A percentile compares a stretch with the other conserved stretches of the same genome.
These are phyloP conservation scores for Clathrospora elynae DNA, from an alignment of 2,329 filamentous ascomycete genomes.

Conservation along the genomic window DNA sequence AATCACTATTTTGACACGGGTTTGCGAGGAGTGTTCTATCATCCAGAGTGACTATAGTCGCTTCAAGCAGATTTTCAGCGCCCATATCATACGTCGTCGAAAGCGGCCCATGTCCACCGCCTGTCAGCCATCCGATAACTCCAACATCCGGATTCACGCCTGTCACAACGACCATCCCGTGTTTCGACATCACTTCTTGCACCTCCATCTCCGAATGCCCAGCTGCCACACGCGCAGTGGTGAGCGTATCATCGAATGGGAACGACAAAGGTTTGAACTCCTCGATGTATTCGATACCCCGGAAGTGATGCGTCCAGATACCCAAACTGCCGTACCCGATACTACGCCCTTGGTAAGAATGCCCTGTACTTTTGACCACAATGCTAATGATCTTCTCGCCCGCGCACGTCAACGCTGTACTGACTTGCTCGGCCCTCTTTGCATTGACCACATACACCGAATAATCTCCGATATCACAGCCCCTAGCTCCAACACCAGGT, in stretches of 20 bases:
- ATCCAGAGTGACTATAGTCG: slow-evolving; percentile 41
- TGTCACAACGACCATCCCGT: slow-evolving; percentile 24
- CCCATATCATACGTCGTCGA: slow-evolving; percentile 47
- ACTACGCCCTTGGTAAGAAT: slow-evolving; percentile 33
- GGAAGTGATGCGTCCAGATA: slow-evolving; percentile 41
- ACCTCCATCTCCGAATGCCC: slow-evolving; percentile 28
- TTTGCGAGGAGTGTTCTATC: slow-evolving; percentile 24
- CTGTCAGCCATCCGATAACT: slow-evolving; percentile 48
- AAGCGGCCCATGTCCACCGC: slow-evolving; percentile 48
- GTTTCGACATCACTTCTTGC: slow-evolving; percentile 20
- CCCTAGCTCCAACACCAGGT: slow-evolving; percentile 22
- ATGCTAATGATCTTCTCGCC: slow-evolving; percentile 28
- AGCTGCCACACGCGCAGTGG: slow-evolving; percentile 28
- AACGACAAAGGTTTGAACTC: slow-evolving; percentile 28
- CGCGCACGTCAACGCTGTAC: slow-evolving; percentile 31
- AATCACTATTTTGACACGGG: slow-evolving; percentile 30
- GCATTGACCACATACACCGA: slow-evolving; percentile 39
- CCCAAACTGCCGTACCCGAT: slow-evolving; percentile 22
- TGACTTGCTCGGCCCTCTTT: slow-evolving; percentile 25
- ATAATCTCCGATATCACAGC: slow-evolving; percentile 33
- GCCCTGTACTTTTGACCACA: slow-evolving; percentile 36
- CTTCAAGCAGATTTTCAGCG: slow-evolving; percentile 45
- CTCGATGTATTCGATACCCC: slow-evolving; percentile 28
- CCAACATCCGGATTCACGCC: slow-evolving; percentile 43
- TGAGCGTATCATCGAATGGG: background rate